Base-by-base conservation (phyloP, 495 filamentous ascomycete genomes). In the Penicillium herquei region DNA sequence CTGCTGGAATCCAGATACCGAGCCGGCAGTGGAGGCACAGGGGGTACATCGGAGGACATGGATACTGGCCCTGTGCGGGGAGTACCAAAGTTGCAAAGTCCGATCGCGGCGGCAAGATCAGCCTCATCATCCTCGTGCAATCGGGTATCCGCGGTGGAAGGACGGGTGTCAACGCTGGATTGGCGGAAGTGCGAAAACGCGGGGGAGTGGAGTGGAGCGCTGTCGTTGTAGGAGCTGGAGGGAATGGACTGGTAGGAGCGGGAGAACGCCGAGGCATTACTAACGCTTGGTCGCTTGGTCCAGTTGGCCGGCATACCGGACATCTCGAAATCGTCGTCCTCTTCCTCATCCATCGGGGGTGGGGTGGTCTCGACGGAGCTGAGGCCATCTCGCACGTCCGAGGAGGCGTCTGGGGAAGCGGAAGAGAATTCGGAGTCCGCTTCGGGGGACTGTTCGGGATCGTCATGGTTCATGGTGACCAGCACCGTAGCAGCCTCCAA, bases 401-500 rank as follows among this genome's bases (percentile, higher is more conserved):
- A 93, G 17, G 87, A 90, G 18, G 85, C 90, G 32, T 84, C 84
- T 3, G 91, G 90, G 16, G 91, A 95, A 12, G 82, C 85, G 9
- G 91, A 94, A 32, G 91, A 93, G 44, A 85, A 72, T 58, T 95
- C 90, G 69, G 89, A 92, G 43, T 85, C 82, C 52, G 79, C 84
- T 59, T 88, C 85, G 55, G 82, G 82, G 39, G 79, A 75, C 26
- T 82, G 81, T 35, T 84, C 85, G 49, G 82, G 55, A 10, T 56
- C 55, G 49, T 84, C 81, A 54, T 79, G 76, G 74, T 96, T 96
- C 91, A 98, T 98, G 51, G 85, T 85, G 34, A 98, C 88, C 46
- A 98, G 78, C 21, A 98, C 95, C 16, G 91, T 94, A 39, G 94
- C 94, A 12, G 94, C 94, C 75, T 98, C 95, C 50, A 98, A 82